Base-by-base conservation (phyloP, 192 early-diverging fungal genomes). In the Umbelopsis isabellina region DNA sequence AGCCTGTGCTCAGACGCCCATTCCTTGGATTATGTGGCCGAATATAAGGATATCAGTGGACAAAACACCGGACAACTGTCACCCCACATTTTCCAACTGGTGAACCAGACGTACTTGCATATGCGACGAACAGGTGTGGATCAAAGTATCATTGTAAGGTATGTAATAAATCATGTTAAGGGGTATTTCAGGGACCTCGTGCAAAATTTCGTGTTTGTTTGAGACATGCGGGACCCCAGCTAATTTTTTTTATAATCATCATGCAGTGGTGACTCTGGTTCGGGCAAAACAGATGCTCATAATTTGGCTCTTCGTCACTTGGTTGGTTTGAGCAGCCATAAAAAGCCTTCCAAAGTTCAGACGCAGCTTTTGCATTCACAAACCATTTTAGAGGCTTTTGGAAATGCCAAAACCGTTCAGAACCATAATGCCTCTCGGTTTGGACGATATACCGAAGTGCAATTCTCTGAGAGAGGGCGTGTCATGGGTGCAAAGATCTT, bases 401-500 rank as follows among this genome's bases (percentile, higher is more conserved):
- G 94, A 48, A 91, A 95, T 61, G 93, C 94, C 46, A 88, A 89
- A 72, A 94, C 94, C 5, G 68, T 81, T 48, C 73, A 79, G 49
- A 92, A 93, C 77, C 75, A 83, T 65, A 91, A 95, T 77, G 93
- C 94, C 7, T 95, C 95, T 25, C 88, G 93, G 45, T 91, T 93
- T 58, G 93, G 91, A 12, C 86, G 89, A 65, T 95, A 93, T 70
- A 91, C 90, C 4, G 94, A 96, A 85, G 79, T 98, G 49, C 94
- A 96, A 73, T 98, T 95, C 72, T 93, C 95, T 76, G 92, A 93
- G 76, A 89, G 93, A n/a, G 93, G 94, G 10, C 90, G 91, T 46
- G 86, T 96, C 69, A 86, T 95, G 20, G 97, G 97, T 9, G 90
- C 91, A 18, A 95, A 93, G 77, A 85, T 89, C 70, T 83, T 97